Evolutionary conservation across 192 early-diverging fungal species (phyloP), one percentile per base, ranked within the genome.

Genomic region (Coemansia brasiliensis): DNA sequence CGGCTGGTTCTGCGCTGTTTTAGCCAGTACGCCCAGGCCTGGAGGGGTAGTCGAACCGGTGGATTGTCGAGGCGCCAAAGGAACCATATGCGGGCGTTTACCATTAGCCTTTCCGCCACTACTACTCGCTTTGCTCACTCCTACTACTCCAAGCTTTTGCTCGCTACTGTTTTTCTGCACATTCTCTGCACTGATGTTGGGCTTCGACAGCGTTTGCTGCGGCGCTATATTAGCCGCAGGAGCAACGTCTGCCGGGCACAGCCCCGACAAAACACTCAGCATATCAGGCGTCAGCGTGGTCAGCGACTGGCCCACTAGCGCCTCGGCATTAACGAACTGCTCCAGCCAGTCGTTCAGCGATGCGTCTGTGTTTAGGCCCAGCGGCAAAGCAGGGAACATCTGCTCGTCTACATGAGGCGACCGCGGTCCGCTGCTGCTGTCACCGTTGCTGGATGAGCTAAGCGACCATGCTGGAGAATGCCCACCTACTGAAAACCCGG

Each of bases 321-420:
- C 74, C 0, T 66, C 63, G 2, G 64, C 53, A 38, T 69, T 71
- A 10, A 77, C 74, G 38, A 66, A 71, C 64, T 77, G 74, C 60
- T 77, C 68, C 64, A 77, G 59, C 74, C 74, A 77, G 21, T 68
- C 74, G 37, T 71, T 64, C 13, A 77, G 39, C 21, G 52, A 40
- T 5, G 67, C 67, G 45, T 59, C 74, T 16, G 59, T 9, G 15
- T 24, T 4, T 10, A 46, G 15, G 6, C 32, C 48, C 9, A 56
- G 39, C 0, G 39, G 10, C 12, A 63, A 44, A 11, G 50, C 12
- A 13, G 67, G 67, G 42, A 63, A 70, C 67, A 70, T 54, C 13
- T 24, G 24, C 12, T 45, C 42, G 12, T 39, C 49, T 39, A 32
- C 22, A 8, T 10, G 43, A 8, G 43, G 17, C 43, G 17, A 11